Base-by-base conservation (phyloP, 495 filamentous ascomycete genomes). In the Physcia stellaris region DNA sequence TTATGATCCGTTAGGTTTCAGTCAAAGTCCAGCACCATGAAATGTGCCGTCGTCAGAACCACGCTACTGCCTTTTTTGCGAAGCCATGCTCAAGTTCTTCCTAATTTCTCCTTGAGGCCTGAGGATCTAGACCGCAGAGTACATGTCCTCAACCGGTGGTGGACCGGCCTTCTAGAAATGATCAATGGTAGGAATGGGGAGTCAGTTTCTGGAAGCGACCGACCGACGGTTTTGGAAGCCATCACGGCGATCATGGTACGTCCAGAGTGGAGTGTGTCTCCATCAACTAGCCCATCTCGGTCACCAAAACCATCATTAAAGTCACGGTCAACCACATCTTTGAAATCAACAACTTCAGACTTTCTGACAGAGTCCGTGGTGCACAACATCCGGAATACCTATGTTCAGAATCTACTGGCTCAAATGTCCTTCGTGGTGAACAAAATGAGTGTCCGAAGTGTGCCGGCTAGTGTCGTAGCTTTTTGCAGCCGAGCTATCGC, bases 401-500 rank as follows among this genome's bases (percentile, higher is more conserved):
- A 94, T 51, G 74, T 79, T 10, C 75, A 85, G 47, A 95, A 94
- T 49, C 60, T 98, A 9, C 61, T 88, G 23, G 72, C 82, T 23
- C 90, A 95, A 48, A 84, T 95, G 76, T 65, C 73, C 7, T 79
- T 92, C 41, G 83, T 90, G 23, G 81, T 94, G 4, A 86, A 95
- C 41, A 86, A 86, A 51, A 83, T 96, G 81, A 87, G 83, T 6
- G 63, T 86, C 47, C 73, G 84, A 49, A 79, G 83, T 51, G 83
- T 86, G n/a, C 83, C 90, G n/a, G 75, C 83, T 26, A 92, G 83
- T 52, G 58, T 96, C 42, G 86, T 96, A 32, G 77, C 80, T 23
- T 98, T 94, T 60, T 90, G 85, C 52, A 90, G 88, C 36, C 95
- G 92, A 57, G 84, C 86, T 12, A 82, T 78, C 48, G 90, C 90